Percentiles rank a stretch among this genome's conserved stretches.
Conservation (phyloP, 495 filamentous ascomycete species). For the Penicillium verhagenii region DNA sequence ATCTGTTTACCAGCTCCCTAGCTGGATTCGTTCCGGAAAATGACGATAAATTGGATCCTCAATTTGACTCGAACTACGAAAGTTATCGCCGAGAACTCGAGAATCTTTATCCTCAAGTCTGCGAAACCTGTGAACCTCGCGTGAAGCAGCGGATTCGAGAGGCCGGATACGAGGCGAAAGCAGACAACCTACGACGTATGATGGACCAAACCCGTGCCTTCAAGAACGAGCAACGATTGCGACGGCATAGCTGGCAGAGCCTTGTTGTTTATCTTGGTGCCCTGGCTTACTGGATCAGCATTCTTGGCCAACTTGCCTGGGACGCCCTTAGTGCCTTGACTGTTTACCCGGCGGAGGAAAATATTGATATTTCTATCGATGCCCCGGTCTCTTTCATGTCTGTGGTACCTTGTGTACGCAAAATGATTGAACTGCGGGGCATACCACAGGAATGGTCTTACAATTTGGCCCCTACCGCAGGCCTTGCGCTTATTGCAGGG, state of each 20-base stretch:
- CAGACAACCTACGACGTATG: conserved; percentile 71
- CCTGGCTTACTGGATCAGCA: conserved; percentile 53
- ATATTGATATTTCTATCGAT: conserved; percentile 1
- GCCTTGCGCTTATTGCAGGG: conserved; percentile 48
- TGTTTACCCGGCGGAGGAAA: background rate
- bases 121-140: conserved; percentile 67
- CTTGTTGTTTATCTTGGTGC: conserved; percentile 46
- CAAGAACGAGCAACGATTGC: conserved; percentile 38
- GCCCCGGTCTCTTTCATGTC: conserved; percentile 14
- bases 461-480: conserved; percentile 41
- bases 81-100: conserved; percentile 65
- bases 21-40: conserved; percentile 69
- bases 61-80: conserved; percentile 56
- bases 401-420: conserved; percentile 34
- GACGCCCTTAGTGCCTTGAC: conserved; percentile 33
- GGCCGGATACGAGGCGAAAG: conserved; percentile 73
- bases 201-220: conserved; percentile 61
- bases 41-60: conserved; percentile 60
- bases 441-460: conserved; percentile 29
- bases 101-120: conserved; percentile 79
- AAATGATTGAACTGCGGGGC: conserved; percentile 18
- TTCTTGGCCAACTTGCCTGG: conserved; percentile 46
- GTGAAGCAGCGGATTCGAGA: conserved; percentile 63
- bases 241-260: conserved; percentile 50
- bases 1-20: conserved; percentile 63